Evolutionary conservation across 2,329 filamentous ascomycete genomes (phyloP).

Genomic region (Tolypocladium tropicale): DNA sequence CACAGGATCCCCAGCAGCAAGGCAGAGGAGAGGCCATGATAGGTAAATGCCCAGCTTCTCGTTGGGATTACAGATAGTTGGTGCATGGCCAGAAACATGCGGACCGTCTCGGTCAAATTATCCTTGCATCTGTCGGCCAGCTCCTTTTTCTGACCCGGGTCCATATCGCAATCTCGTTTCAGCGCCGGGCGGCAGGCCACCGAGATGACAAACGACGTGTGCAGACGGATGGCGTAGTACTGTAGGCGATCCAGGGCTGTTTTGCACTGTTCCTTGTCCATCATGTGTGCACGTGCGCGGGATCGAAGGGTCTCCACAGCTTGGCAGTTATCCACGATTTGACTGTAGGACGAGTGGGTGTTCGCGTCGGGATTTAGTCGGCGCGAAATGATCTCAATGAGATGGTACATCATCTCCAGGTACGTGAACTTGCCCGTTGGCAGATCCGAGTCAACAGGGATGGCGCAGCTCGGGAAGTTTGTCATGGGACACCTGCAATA

Average conservation of each 20-base stretch:
- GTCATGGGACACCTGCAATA: constrained; percentile 49
- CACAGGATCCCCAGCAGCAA: constrained; percentile 53
- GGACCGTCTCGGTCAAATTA: constrained; percentile 54
- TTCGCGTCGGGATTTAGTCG: constrained; percentile 45
- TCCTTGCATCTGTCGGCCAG: constrained; percentile 49
- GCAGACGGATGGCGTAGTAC: constrained; percentile 53
- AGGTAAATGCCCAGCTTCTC: constrained; percentile 58
- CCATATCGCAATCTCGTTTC: constrained; percentile 41
- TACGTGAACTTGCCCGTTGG: constrained; percentile 43
- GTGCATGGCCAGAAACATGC: constrained; percentile 61
- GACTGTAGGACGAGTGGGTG: constrained; percentile 36
- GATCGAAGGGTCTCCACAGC: constrained; percentile 41
- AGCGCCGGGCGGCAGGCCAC: constrained; percentile 55
- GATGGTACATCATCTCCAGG: constrained; percentile 54
- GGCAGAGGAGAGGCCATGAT: constrained; percentile 55
- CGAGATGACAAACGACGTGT: constrained; percentile 55
- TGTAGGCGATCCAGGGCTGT: constrained; percentile 53
- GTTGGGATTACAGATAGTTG: constrained; percentile 57
- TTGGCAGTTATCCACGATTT: constrained; percentile 48
- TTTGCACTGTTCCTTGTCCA: constrained; percentile 52
- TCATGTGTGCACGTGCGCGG: constrained; percentile 40
- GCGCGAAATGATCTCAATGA: constrained; percentile 50
- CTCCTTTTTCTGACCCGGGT: constrained; percentile 39
- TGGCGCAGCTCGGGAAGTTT: constrained; percentile 44
- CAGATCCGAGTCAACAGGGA: constrained; percentile 33